Evolutionary conservation across 441 rosid species (phyloP).

Genomic region (Melastoma candidum): DNA sequence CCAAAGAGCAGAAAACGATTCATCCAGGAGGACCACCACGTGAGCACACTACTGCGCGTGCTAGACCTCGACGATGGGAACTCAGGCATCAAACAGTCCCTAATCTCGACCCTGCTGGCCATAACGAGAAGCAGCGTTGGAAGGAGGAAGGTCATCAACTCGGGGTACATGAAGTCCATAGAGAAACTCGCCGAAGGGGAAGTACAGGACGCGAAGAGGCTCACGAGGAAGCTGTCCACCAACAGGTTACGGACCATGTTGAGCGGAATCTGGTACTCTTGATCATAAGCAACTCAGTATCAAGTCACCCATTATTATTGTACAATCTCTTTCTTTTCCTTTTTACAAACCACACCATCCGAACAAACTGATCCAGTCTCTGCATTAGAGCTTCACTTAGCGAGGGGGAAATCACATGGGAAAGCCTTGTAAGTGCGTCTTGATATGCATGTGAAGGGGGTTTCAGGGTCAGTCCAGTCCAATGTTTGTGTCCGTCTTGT

Average conservation of each 20-base stretch:
- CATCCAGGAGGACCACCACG: conserved; percentile 1
- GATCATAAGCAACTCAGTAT: too few species aligned
- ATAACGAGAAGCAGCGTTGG: neutral
- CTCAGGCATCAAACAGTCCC: neutral
- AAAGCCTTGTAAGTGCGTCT: conserved; percentile 12
- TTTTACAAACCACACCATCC: conserved; percentile 15
- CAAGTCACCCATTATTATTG: too few species aligned
- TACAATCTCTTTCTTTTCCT: neutral
- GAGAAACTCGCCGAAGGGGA: neutral
- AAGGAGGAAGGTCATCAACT: conserved; percentile 5
- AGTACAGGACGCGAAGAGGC: conserved; percentile 4
- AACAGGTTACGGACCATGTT: conserved; percentile 45
- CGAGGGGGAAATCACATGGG: conserved; percentile 32
- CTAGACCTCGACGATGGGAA: neutral
- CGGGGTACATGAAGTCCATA: conserved; percentile 3
- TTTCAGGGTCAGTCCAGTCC: too few species aligned
- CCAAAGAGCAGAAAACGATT: conserved; percentile 10
- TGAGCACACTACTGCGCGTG: neutral
- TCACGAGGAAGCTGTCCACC: conserved; percentile 5
- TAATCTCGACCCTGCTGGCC: neutral
- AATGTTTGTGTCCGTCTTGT: too few species aligned
- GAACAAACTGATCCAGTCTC: conserved; percentile 4
- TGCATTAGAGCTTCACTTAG: too few species aligned
- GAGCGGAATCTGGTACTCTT: conserved; percentile 25
- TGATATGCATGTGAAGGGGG: conserved; percentile 24